phyloP scores from a whole-genome alignment of 257 asterid species.

The Marsdenia floribunda region DNA sequence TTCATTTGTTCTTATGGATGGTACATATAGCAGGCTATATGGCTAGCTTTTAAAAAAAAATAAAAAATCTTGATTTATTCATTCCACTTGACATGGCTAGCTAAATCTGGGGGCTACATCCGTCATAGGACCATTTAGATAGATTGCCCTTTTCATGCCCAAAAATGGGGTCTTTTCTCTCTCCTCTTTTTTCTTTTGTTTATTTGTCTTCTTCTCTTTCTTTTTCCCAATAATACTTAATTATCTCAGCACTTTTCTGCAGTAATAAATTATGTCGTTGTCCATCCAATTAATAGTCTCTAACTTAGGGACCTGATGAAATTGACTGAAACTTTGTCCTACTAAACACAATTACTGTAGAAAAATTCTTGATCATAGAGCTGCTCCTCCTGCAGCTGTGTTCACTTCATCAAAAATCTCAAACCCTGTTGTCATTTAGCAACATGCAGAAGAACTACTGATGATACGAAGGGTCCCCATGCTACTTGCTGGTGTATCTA shows the following conservation, averaged over 20 bases:
- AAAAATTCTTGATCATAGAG: background rate
- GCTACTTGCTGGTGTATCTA: background rate
- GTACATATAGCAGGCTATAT: too few species aligned
- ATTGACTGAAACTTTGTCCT: constrained; percentile 9
- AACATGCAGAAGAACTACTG: background rate
- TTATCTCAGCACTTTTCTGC: background rate
- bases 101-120: background rate
- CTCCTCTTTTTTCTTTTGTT: background rate
- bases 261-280: constrained; percentile 1
- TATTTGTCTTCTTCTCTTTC: background rate
- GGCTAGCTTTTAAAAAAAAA: too few species aligned
- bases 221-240: background rate
- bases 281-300: background rate
- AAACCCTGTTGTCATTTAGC: background rate
- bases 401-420: background rate
- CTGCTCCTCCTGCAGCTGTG: background rate
- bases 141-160: constrained; percentile 20
- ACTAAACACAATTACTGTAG: background rate
- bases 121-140: background rate
- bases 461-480: background rate
- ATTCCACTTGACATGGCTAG: background rate
- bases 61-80: too few species aligned
- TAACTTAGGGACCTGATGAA: constrained; percentile 1
- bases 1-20: too few species aligned
- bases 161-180: constrained; percentile 13